Base-by-base conservation (phyloP, 2,329 filamentous ascomycete genomes). In the Corynespora cassiicola region DNA sequence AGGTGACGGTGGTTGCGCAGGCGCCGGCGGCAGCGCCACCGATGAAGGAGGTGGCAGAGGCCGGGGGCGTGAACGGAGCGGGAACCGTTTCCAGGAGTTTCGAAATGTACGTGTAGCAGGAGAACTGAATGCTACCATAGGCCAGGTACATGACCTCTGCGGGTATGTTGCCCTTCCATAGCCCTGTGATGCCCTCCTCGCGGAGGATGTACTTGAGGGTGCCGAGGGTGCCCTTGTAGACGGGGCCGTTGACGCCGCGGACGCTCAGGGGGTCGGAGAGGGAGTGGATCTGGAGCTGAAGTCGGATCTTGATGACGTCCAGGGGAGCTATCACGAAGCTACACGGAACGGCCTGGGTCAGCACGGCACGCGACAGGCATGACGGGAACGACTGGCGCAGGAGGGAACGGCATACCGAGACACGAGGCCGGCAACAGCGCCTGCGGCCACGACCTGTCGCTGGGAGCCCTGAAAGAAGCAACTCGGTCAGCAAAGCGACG, bases 161-260 rank as follows among this genome's bases (percentile, higher is more conserved):
- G 24, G 94, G 91, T 42, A 99, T 84, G 66, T 99, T 99, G 65
- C 94, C 94, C 76, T 97, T 97, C 94, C 94, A 99, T 50, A 99
- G 80, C 19, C 84, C 82, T 4, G 86, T 86, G 52, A 97, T 64
- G 26, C 94, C 94, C 67, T 99, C 94, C 59, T 90, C 77, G 18
- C 74, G 75, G 34, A 92, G 68, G 58, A 97, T 97, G 45, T 86
- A 80, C 41, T 79, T 80, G 63, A 95, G 75, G 2, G 90, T 95
- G 8, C 80, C 78, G 25, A 90, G 57, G 1, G 89, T 90, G 54
- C 90, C 90, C 63, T 86, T 89, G 73, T 92, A 88, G 17, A 70
- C 65, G 65, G 36, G 78, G 33, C 56, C 75, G 33, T 64, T 58
- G 41, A 76, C 57, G 49, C 70, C 59, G 35, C 73, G 73, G 48